Conservation (phyloP, 2,329 filamentous ascomycete species). For the Penicillium sp. region DNA sequence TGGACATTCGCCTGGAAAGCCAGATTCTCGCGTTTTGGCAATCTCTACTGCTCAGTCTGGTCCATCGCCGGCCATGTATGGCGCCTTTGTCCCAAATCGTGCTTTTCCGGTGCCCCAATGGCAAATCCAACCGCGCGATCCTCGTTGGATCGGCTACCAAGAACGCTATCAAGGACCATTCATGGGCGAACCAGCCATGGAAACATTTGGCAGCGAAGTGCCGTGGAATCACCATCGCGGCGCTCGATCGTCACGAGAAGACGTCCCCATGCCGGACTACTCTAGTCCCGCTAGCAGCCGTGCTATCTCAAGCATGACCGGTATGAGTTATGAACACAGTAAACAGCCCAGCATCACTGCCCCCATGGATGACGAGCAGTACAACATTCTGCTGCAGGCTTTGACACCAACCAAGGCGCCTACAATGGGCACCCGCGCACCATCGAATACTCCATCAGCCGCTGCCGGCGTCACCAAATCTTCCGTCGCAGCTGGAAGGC, state of each 20-base stretch:
- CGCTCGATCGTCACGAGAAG: slow-evolving; percentile 38
- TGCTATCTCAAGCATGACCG: slow-evolving; percentile 39
- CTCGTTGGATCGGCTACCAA: slow-evolving; percentile 21
- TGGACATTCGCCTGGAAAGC: slow-evolving; percentile 55
- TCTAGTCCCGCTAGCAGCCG: slow-evolving; percentile 39
- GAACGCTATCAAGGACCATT: slow-evolving; percentile 22
- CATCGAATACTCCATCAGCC: slow-evolving; percentile 28
- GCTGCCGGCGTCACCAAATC: slow-evolving; percentile 20
- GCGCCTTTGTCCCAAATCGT: slow-evolving; percentile 27
- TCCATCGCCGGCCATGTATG: slow-evolving; percentile 4
- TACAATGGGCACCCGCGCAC: slow-evolving; percentile 24
- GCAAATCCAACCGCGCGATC: slow-evolving; percentile 20
- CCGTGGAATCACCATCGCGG: slow-evolving; percentile 25
- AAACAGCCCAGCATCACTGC: slow-evolving; percentile 34
- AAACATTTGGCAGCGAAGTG: slow-evolving; percentile 31
- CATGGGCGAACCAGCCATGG: slow-evolving; percentile 40
- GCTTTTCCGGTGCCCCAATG: slow-evolving; percentile 30
- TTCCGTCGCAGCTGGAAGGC: slow-evolving; percentile 28
- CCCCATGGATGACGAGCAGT: slow-evolving; percentile 35
- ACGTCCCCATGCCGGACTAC: slow-evolving; percentile 48
- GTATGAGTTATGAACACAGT: slow-evolving; percentile 40
- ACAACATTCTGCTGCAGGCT: slow-evolving; percentile 34
- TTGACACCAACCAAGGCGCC: slow-evolving; percentile 33
- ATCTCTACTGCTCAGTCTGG: slow-evolving; percentile 2
- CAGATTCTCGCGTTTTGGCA: slow-evolving; percentile 19